A percentile compares a stretch with the other conserved stretches of the same genome.
Evolutionary conservation across 768 basidiomycete genomes (phyloP).

Genomic region (Lentinula lateritia): DNA sequence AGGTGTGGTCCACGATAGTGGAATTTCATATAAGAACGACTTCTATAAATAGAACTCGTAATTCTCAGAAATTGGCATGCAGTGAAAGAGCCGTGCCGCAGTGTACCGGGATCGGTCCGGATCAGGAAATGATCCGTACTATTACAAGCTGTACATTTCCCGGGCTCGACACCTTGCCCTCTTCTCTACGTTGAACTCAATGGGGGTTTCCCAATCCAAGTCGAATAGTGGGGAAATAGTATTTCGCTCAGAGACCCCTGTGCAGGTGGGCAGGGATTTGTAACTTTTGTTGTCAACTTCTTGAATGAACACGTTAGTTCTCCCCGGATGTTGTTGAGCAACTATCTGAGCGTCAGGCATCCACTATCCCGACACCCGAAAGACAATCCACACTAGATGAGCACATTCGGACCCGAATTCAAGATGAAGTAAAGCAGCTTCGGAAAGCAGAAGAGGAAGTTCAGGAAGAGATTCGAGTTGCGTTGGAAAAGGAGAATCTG

Average conservation of each 20-base stretch:
- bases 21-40: too few species aligned
- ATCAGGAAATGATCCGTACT: too few species aligned
- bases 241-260: conserved; percentile 45
- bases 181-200: conserved; percentile 16
- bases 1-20: too few species aligned
- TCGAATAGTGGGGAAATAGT: conserved; percentile 50
- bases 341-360: conserved; percentile 59
- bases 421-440: conserved; percentile 59
- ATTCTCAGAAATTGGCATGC: too few species aligned
- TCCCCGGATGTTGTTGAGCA: conserved; percentile 79
- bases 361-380: conserved; percentile 54
- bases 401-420: conserved; percentile 68
- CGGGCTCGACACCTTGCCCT: too few species aligned
- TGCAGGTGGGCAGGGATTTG: conserved; percentile 35
- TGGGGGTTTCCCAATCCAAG: conserved; percentile 73
- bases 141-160: too few species aligned
- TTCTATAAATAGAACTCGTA: too few species aligned
- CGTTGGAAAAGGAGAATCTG: conserved; percentile 84
- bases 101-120: too few species aligned
- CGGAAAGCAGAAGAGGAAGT: conserved; percentile 67
- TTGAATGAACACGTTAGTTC: conserved; percentile 44
- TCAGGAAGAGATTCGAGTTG: conserved; percentile 65
- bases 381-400: conserved; percentile 72
- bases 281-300: conserved; percentile 7
- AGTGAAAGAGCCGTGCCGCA: too few species aligned